Evolutionary conservation across 169 alveolate species (phyloP).

Genomic region (Pseudocohnilembus persalinus): DNA sequence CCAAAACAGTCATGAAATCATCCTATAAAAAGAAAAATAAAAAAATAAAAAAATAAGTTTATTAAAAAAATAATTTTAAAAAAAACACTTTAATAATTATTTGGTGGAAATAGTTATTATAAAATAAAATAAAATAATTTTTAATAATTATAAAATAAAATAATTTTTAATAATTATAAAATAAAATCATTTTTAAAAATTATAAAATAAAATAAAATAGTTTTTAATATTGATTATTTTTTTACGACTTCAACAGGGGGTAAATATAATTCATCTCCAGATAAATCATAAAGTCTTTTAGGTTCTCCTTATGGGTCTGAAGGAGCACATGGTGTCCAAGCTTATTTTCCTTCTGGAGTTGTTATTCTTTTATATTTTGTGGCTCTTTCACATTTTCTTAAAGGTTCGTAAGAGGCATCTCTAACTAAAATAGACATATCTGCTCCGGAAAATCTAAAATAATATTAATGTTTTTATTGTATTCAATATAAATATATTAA

Average conservation of each 20-base stretch:
- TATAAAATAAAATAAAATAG: too few relatives aligned
- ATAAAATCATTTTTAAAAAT: too few relatives aligned
- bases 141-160: too few relatives aligned
- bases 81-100: too few relatives aligned
- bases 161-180: too few relatives aligned
- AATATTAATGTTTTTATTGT: not conserved
- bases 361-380: conserved; percentile 77
- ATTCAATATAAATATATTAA: not conserved
- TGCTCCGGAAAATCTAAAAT: conserved; percentile 86
- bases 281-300: conserved; percentile 61
- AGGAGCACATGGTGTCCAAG: conserved; percentile 64
- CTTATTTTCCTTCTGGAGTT: conserved; percentile 56
- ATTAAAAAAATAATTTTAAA: too few relatives aligned
- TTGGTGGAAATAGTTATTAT: too few relatives aligned
- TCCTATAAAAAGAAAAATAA: too few relatives aligned
- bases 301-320: conserved; percentile 61
- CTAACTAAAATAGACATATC: conserved; percentile 89
- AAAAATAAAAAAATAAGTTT: too few relatives aligned
- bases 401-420: conserved; percentile 92
- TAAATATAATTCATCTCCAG: conserved; percentile 46
- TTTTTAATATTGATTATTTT: conserved; percentile 23
- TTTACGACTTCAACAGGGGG: conserved; percentile 39
- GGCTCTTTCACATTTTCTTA: conserved; percentile 88
- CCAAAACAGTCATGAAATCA: conserved; percentile 73
- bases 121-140: too few relatives aligned